Conservation (phyloP, 805 yeast genomes). For the Kluyveromyces aestuarii region DNA sequence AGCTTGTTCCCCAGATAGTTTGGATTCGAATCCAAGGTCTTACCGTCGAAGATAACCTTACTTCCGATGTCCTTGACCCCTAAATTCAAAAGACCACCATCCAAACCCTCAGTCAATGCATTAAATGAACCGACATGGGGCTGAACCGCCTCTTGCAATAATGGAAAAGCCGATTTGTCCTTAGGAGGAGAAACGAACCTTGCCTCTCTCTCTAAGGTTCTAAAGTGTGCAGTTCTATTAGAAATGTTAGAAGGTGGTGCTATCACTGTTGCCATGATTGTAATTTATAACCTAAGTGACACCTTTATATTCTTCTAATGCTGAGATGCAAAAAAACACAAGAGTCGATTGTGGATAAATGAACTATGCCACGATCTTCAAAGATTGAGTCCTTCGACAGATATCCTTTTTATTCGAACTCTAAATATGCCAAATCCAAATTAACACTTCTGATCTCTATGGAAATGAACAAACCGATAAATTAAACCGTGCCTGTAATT, state of each 20-base stretch:
- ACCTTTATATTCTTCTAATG: too few species aligned
- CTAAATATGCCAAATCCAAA: not conserved
- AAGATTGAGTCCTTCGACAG: not conserved
- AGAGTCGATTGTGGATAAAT: not conserved
- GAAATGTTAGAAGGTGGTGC: not conserved
- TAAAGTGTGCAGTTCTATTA: conserved; percentile 36
- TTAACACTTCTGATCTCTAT: not conserved
- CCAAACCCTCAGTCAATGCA: conserved; percentile 84
- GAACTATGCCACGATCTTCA: not conserved
- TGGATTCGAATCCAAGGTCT: conserved; percentile 11
- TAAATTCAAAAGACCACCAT: conserved; percentile 74
- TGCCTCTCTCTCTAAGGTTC: conserved; percentile 78
- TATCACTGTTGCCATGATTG: not conserved
- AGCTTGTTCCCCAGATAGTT: conserved; percentile 83
- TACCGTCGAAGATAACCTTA: conserved; percentile 75
- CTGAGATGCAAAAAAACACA: too few species aligned
- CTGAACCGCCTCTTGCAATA: conserved; percentile 78
- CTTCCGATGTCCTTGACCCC: conserved; percentile 86
- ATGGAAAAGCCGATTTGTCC: conserved; percentile 73
- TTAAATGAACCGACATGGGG: conserved; percentile 96
- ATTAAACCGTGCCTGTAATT: not conserved
- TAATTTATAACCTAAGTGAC: too few species aligned
- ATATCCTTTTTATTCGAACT: not conserved
- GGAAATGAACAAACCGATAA: not conserved
- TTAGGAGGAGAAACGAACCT: conserved; percentile 85